Percentiles rank a stretch among this genome's conserved stretches.
Conservation (phyloP, 371 early-diverging fungal genomes). For the Rhizopus arrhizus region DNA sequence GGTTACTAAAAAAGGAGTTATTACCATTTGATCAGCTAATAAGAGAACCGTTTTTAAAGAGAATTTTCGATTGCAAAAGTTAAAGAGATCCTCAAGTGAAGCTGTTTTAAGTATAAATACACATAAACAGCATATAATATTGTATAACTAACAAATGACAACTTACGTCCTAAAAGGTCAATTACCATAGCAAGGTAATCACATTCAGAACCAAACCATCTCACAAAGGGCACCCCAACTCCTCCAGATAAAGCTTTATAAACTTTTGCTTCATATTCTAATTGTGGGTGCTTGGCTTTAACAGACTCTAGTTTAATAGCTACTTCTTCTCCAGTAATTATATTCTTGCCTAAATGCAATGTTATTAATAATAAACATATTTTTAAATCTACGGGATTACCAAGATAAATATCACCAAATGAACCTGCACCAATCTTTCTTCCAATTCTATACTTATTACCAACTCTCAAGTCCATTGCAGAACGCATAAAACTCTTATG, state of each 20-base stretch:
- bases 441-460: constrained; percentile 93
- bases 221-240: constrained; percentile 95
- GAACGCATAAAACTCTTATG: constrained; percentile 6
- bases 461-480: constrained; percentile 69
- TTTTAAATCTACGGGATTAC: constrained; percentile 46
- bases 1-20: neutral
- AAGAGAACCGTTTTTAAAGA: constrained; percentile 97
- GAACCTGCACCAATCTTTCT: constrained; percentile 98
- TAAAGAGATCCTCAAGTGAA: constrained; percentile 98
- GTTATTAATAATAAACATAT: constrained; percentile 2
- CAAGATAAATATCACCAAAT: constrained; percentile 99
- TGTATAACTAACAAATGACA: no score
- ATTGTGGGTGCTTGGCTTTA: constrained; percentile 93
- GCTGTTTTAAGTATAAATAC: constrained; percentile 21
- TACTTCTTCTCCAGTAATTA: constrained; percentile 93
- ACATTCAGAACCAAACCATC: constrained; percentile 90
- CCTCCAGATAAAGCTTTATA: constrained; percentile 94
- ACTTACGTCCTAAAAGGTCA: constrained; percentile 94
- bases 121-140: neutral
- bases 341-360: constrained; percentile 74
- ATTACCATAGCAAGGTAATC: constrained; percentile 98
- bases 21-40: constrained; percentile 97
- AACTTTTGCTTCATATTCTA: constrained; percentile 96
- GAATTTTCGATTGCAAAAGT: constrained; percentile 97
- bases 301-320: constrained; percentile 95